Percentiles rank a stretch among this genome's conserved stretches.
Evolutionary conservation across 768 basidiomycete species (phyloP).

Genomic region (Mycena albidolilacea): DNA sequence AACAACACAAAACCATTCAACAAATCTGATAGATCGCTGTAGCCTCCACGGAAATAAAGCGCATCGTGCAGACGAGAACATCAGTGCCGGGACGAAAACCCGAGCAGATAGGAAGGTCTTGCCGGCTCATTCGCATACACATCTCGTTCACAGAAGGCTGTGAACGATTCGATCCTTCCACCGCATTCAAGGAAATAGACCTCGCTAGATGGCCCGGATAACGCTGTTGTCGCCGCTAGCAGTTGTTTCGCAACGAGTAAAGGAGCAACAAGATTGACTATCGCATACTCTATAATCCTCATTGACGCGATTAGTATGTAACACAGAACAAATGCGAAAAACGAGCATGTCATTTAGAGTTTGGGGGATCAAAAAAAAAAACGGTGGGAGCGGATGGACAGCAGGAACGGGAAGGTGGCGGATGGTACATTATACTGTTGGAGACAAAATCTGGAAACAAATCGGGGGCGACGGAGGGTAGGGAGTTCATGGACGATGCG

Average conservation of each 20-base stretch:
- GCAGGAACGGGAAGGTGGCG: not conserved
- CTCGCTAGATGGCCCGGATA: too few relatives aligned
- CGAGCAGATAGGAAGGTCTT: not conserved
- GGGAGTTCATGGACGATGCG: conserved; percentile 29
- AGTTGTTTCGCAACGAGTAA: not conserved
- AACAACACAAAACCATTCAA: not conserved
- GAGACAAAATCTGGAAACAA: conserved; percentile 4
- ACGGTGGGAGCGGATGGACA: not conserved
- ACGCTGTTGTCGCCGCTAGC: not conserved
- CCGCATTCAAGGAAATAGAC: not conserved
- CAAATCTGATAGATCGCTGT: not conserved
- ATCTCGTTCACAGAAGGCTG: too few relatives aligned
- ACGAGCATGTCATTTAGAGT: conserved; percentile 25
- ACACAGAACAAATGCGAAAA: not conserved
- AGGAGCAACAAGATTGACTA: not conserved
- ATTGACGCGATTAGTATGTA: conserved; percentile 35
- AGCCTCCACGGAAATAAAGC: not conserved
- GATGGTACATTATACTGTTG: conserved; percentile 34
- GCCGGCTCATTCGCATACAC: not conserved
- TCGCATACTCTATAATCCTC: conserved; percentile 4
- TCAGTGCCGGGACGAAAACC: not conserved
- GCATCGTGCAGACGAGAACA: not conserved
- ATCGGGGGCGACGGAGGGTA: not conserved
- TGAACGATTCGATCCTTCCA: too few relatives aligned
- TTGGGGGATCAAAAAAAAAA: conserved; percentile 21